Conservation (phyloP, 257 asterid species). For the Lycium barbarum region DNA sequence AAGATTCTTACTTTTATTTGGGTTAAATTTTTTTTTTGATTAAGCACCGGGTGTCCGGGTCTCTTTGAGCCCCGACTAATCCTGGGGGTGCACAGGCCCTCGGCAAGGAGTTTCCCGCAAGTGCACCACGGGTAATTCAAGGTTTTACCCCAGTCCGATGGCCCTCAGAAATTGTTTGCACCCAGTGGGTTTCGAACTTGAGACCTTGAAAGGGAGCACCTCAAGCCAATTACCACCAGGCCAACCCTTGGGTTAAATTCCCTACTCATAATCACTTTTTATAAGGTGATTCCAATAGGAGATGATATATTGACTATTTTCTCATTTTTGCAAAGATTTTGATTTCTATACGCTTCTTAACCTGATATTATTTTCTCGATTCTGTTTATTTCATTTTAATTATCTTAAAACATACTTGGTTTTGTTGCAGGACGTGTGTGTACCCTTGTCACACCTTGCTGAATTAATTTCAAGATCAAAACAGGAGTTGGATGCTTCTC, state of each 20-base stretch:
- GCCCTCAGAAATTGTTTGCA: too few species aligned
- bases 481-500: conserved; percentile 75
- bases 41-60: too few species aligned
- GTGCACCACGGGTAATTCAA: too few species aligned
- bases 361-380: not conserved
- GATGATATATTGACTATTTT: not conserved
- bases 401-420: not conserved
- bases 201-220: too few species aligned
- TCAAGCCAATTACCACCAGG: too few species aligned
- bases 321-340: not conserved
- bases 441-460: conserved; percentile 87
- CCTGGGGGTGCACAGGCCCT: too few species aligned
- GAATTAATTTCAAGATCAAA: conserved; percentile 84
- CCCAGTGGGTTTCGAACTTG: too few species aligned
- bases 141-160: too few species aligned
- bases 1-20: not conserved
- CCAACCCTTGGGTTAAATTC: conserved; percentile 6
- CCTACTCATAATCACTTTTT: not conserved
- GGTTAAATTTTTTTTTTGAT: too few species aligned
- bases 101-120: too few species aligned
- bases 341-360: not conserved
- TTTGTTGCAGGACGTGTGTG: conserved; percentile 82
- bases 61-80: too few species aligned
- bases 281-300: conserved; percentile 16
- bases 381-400: not conserved